Conservation (phyloP, 805 yeast genomes). For the Kodamaea neixiangensis region DNA sequence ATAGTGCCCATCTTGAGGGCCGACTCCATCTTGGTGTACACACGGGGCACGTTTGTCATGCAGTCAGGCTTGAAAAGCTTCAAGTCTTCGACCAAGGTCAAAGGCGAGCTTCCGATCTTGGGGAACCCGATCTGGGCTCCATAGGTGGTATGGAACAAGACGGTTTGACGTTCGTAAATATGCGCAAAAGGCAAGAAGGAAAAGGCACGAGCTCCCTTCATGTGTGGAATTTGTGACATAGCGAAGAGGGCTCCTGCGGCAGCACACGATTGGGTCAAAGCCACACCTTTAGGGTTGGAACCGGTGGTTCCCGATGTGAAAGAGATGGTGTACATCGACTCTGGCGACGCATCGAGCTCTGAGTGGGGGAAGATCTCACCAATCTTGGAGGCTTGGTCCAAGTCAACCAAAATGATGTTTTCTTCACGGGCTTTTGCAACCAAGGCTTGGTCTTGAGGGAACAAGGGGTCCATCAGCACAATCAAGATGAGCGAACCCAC, state of each 20-base stretch:
- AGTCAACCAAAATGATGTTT: conserved; percentile 22
- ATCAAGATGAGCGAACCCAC: conserved; percentile 50
- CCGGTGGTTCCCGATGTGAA: conserved; percentile 34
- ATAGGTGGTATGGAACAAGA: conserved; percentile 21
- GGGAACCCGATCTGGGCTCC: conserved; percentile 32
- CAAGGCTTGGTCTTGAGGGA: conserved; percentile 54
- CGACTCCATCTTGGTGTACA: conserved; percentile 27
- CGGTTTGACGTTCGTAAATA: conserved; percentile 33
- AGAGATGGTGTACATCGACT: conserved; percentile 24
- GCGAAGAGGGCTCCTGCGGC: conserved; percentile 21
- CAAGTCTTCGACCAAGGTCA: conserved; percentile 27
- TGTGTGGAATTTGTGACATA: conserved; percentile 13
- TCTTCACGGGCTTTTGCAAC: conserved; percentile 34
- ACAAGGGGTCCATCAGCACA: conserved; percentile 55
- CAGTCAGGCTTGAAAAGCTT: conserved; percentile 24
- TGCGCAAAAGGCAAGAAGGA: conserved; percentile 41
- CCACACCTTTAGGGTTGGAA: conserved; percentile 27
- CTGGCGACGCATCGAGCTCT: conserved; percentile 19
- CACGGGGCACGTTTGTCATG: conserved; percentile 29
- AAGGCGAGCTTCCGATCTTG: conserved; percentile 22
- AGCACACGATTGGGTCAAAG: conserved; percentile 21
- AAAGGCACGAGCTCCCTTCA: conserved; percentile 13
- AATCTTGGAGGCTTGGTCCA: conserved; percentile 22
- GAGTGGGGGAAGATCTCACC: conserved; percentile 23
- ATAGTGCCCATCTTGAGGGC: conserved; percentile 27